Evolutionary conservation across 2,329 filamentous ascomycete genomes (phyloP).

Genomic region (Aspergillus sp.): DNA sequence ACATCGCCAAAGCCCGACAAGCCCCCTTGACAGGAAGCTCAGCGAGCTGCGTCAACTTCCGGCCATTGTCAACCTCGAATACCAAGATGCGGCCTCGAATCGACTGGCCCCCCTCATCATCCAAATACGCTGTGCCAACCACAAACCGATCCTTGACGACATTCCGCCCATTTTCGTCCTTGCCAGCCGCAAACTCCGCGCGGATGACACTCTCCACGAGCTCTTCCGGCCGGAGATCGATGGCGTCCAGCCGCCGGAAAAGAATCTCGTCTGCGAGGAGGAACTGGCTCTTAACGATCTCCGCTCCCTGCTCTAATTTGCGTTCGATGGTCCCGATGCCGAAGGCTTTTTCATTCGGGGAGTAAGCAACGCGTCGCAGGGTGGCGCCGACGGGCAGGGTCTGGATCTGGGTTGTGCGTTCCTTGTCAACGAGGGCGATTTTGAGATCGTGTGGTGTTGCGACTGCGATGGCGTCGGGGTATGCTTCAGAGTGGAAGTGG

Average conservation of each 20-base stretch:
- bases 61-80: conserved; percentile 64
- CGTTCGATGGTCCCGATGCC: conserved; percentile 78
- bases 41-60: conserved; percentile 63
- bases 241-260: conserved; percentile 69
- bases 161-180: conserved; percentile 48
- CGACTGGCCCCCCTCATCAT: conserved; percentile 49
- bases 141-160: conserved; percentile 63
- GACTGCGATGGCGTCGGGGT: conserved; percentile 70
- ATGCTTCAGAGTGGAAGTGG: conserved; percentile 72
- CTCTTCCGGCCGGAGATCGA: conserved; percentile 59
- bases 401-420: conserved; percentile 81
- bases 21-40: conserved; percentile 66
- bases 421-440: conserved; percentile 71
- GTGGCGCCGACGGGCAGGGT: conserved; percentile 71
- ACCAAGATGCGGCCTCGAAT: conserved; percentile 73
- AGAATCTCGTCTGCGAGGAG: conserved; percentile 83
- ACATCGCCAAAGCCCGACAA: conserved; percentile 68
- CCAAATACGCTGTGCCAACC: conserved; percentile 76
- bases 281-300: conserved; percentile 71
- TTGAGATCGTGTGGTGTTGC: conserved; percentile 69
- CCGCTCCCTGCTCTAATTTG: conserved; percentile 60
- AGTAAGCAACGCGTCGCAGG: conserved; percentile 80
- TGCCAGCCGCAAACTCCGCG: conserved; percentile 58
- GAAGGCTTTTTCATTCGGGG: conserved; percentile 67
- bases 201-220: conserved; percentile 78